A percentile compares a stretch with the other conserved stretches of the same genome.
phyloP scores from a whole-genome alignment of 768 basidiomycete genomes.

The Auricularia sp. region DNA sequence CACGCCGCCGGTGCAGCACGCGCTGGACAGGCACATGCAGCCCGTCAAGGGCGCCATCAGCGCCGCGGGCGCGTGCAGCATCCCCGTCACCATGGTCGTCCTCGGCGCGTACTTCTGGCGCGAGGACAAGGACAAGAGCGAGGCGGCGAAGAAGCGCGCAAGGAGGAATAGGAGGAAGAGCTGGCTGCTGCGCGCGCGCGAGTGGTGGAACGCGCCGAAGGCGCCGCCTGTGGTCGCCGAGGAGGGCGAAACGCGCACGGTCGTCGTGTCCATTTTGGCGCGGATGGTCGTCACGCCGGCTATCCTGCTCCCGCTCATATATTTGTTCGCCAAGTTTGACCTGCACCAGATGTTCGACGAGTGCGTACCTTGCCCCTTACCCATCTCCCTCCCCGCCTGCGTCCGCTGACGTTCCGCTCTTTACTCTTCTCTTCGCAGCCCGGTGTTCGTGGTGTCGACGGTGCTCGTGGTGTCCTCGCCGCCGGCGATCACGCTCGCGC shows the following conservation, averaged over 20 bases:
- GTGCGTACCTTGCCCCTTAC: slow-evolving; percentile 35
- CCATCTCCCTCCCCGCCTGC: background rate
- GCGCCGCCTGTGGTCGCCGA: background rate
- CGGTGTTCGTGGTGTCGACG: slow-evolving; percentile 79
- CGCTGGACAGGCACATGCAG: slow-evolving; percentile 51
- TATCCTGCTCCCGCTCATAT: slow-evolving; percentile 68
- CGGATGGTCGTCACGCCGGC: slow-evolving; percentile 83
- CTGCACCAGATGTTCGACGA: slow-evolving; percentile 61
- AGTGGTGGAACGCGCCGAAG: slow-evolving; percentile 5
- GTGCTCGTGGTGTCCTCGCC: slow-evolving; percentile 76
- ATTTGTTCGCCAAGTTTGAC: slow-evolving; percentile 47
- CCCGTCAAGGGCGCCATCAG: slow-evolving; percentile 61
- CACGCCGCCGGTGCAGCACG: slow-evolving; percentile 62
- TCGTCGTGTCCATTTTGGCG: slow-evolving; percentile 70
- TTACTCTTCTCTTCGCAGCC: slow-evolving; percentile 32
- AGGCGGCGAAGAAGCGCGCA: slow-evolving; percentile 15
- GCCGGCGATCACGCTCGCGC: slow-evolving; percentile 64
- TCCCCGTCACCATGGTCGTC: slow-evolving; percentile 84
- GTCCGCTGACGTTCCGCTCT: too few species aligned
- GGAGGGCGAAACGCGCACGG: slow-evolving; percentile 71
- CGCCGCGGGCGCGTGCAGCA: slow-evolving; percentile 63
- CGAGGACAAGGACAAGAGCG: background rate
- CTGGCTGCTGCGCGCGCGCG: background rate
- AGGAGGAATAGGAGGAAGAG: slow-evolving; percentile 3
- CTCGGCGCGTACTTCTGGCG: slow-evolving; percentile 84